Conservation (phyloP, 164 flowering plant genomes). For the Vitis cinerea region DNA sequence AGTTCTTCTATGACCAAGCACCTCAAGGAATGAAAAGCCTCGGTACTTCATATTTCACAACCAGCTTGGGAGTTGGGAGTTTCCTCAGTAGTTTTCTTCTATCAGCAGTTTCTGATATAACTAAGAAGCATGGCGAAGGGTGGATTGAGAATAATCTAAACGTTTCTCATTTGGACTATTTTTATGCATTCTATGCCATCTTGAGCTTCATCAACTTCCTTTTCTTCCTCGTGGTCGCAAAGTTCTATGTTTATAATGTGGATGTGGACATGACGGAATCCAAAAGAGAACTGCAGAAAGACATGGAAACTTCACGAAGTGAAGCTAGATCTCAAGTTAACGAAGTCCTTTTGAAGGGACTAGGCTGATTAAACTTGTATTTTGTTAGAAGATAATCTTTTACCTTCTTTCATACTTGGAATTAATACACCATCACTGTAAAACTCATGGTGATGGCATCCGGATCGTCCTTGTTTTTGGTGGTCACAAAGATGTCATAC, state of each 20-base stretch:
- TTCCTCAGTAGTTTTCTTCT: conserved; percentile 55
- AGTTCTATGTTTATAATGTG: conserved; percentile 43
- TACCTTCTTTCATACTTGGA: no score
- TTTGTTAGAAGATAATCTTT: no score
- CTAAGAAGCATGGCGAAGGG: conserved; percentile 38
- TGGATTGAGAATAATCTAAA: conserved; percentile 65
- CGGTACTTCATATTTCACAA: conserved; percentile 57
- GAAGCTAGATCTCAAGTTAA: no score
- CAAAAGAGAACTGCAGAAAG: conserved; percentile 19
- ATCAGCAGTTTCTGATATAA: conserved; percentile 34
- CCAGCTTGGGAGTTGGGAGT: conserved; percentile 47
- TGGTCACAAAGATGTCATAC: no score
- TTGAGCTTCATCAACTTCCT: conserved; percentile 45
- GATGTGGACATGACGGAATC: conserved; percentile 22
- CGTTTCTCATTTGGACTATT: conserved; percentile 54
- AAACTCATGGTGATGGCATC: no score
- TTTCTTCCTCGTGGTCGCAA: conserved; percentile 42
- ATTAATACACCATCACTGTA: no score
- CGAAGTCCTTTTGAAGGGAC: neutral
- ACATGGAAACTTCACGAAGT: neutral
- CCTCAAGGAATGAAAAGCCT: conserved; percentile 68
- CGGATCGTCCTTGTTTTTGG: no score
- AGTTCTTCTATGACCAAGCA: conserved; percentile 73
- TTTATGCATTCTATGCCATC: conserved; percentile 42
- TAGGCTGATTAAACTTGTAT: neutral